phyloP scores from a whole-genome alignment of 1,284 basidiomycete genomes.

The Inonotus obliquus region DNA sequence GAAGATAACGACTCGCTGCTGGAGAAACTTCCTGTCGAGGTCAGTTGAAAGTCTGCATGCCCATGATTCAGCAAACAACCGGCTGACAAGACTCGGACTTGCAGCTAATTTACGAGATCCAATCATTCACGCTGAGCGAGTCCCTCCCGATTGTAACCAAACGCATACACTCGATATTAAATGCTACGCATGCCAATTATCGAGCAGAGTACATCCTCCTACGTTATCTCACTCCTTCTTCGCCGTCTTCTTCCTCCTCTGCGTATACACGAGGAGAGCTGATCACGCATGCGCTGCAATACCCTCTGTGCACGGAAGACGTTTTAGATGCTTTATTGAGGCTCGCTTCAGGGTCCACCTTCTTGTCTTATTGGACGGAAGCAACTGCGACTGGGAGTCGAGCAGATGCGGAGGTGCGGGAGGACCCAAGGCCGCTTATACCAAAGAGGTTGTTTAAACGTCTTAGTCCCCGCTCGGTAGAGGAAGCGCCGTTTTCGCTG shows the following conservation, averaged over 20 bases:
- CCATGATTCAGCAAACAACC: background rate
- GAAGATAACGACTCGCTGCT: background rate
- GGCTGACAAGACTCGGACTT: background rate
- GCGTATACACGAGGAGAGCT: conserved; percentile 25
- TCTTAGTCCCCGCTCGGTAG: conserved; percentile 31
- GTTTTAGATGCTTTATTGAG: conserved; percentile 51
- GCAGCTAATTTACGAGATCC: conserved; percentile 72
- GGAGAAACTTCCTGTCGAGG: conserved; percentile 14
- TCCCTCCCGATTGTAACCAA: conserved; percentile 52
- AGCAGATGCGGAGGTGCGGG: no score
- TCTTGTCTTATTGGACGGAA: background rate
- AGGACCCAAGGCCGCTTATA: conserved; percentile 35
- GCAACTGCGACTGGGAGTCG: background rate
- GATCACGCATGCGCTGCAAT: conserved; percentile 52
- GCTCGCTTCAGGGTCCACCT: conserved; percentile 13
- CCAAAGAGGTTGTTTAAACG: conserved; percentile 59
- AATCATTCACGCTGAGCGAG: conserved; percentile 58
- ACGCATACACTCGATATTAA: conserved; percentile 48
- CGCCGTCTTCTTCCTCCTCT: background rate
- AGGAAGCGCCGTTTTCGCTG: conserved; percentile 32
- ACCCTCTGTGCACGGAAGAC: conserved; percentile 54
- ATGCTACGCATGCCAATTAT: conserved; percentile 45
- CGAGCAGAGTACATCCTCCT: conserved; percentile 56
- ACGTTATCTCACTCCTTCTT: conserved; percentile 26
- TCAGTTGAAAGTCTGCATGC: background rate